Evolutionary conservation across 148 eudicot genomes (phyloP).

Genomic region (Vaccinium vitisidaea): DNA sequence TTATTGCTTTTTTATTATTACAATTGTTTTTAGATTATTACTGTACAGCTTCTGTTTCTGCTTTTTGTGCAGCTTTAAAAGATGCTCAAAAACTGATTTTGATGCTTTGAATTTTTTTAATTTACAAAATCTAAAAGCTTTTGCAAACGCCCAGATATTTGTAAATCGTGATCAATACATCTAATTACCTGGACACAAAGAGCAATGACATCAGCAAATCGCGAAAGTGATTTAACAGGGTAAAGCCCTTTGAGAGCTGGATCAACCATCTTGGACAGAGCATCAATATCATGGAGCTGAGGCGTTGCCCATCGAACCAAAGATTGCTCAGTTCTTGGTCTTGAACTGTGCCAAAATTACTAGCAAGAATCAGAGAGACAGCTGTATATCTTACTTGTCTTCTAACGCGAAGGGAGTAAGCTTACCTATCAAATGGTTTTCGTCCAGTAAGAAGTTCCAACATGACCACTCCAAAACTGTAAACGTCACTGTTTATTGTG

Average conservation of each 20-base stretch:
- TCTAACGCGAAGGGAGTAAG: not conserved
- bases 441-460: constrained; percentile 93
- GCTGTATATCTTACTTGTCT: not conserved
- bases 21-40: not conserved
- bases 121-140: no score
- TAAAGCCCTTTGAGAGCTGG: constrained; percentile 82
- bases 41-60: not conserved
- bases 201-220: constrained; percentile 94
- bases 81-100: not conserved
- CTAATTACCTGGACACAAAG: constrained; percentile 83
- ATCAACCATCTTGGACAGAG: constrained; percentile 88
- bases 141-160: not conserved
- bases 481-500: constrained; percentile 85
- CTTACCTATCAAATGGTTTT: constrained; percentile 83
- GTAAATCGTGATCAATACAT: not conserved
- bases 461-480: constrained; percentile 94
- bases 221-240: constrained; percentile 87
- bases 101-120: not conserved
- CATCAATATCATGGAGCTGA: constrained; percentile 93
- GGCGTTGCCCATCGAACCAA: constrained; percentile 97
- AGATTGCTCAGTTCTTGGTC: constrained; percentile 71
- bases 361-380: not conserved
- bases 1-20: no score
- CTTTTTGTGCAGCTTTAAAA: not conserved
- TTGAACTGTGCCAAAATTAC: constrained; percentile 46